Conservation (phyloP, 2,329 filamentous ascomycete species). For the Hortaea sp. region DNA sequence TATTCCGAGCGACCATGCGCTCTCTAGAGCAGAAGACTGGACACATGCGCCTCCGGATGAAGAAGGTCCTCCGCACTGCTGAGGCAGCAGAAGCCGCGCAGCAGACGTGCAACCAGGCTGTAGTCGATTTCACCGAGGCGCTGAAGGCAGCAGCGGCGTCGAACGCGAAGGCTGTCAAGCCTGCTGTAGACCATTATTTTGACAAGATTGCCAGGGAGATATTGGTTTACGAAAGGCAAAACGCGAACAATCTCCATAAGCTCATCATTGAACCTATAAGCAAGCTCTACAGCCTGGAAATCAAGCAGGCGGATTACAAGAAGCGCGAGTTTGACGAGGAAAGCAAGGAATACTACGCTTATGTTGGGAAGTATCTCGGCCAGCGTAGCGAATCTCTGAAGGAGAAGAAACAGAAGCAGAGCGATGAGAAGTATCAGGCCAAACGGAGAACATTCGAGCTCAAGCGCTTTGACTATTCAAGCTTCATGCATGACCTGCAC, state of each 20-base stretch:
- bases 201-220: constrained; percentile 94
- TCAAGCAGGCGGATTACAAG: constrained; percentile 94
- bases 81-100: constrained; percentile 78
- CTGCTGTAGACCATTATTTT: constrained; percentile 94
- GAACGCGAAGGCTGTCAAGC: constrained; percentile 93
- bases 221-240: constrained; percentile 72
- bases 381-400: constrained; percentile 93
- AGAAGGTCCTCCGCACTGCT: constrained; percentile 89
- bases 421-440: constrained; percentile 89
- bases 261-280: constrained; percentile 90
- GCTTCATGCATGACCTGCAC: constrained; percentile 98
- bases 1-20: constrained; percentile 96
- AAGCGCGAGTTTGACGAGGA: constrained; percentile 98
- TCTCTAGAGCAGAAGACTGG: constrained; percentile 92
- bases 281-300: constrained; percentile 87
- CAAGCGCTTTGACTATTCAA: constrained; percentile 96
- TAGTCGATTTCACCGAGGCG: constrained; percentile 72
- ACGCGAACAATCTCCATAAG: constrained; percentile 73
- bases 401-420: constrained; percentile 91
- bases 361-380: constrained; percentile 89
- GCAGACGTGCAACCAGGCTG: constrained; percentile 73
- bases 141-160: constrained; percentile 79
- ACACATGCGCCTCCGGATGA: constrained; percentile 88
- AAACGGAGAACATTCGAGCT: constrained; percentile 93
- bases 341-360: constrained; percentile 96